These are phyloP conservation scores for Candida gorgasii DNA, from an alignment of 805 yeast species.

Conservation along the genomic window DNA sequence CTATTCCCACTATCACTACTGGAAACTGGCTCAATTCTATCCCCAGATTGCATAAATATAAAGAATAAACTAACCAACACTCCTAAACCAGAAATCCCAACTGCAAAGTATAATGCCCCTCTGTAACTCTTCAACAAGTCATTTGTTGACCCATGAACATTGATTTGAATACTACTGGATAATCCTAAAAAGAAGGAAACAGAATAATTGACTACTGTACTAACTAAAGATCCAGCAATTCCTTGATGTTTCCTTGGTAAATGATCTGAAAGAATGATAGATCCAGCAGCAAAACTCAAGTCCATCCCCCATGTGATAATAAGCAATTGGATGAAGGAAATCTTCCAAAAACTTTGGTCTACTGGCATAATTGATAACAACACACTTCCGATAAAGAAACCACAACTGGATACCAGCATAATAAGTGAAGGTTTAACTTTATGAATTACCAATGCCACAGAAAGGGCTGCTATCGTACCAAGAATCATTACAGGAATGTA, in stretches of 20 bases:
- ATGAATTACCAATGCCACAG: conserved; percentile 50
- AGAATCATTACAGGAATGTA: conserved; percentile 50
- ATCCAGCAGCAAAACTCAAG: conserved; percentile 72
- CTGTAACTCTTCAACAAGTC: conserved; percentile 48
- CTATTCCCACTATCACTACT: conserved; percentile 1
- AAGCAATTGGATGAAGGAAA: conserved; percentile 55
- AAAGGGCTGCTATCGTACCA: conserved; percentile 57
- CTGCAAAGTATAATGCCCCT: conserved; percentile 58
- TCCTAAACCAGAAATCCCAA: conserved; percentile 60
- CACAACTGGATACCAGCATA: conserved; percentile 50
- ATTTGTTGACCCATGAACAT: conserved; percentile 15
- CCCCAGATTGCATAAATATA: conserved; percentile 11
- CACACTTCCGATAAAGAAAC: conserved; percentile 55
- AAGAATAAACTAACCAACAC: conserved; percentile 29
- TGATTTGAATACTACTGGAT: conserved; percentile 62
- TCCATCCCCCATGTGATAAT: conserved; percentile 76
- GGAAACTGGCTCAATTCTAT: not conserved
- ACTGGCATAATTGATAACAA: conserved; percentile 59
- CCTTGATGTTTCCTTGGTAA: conserved; percentile 71
- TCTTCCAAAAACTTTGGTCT: conserved; percentile 58
- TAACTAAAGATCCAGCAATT: conserved; percentile 72
- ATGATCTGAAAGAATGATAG: conserved; percentile 58
- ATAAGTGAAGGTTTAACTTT: conserved; percentile 51
- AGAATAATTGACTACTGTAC: conserved; percentile 71
- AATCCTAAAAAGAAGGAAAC: conserved; percentile 70